phyloP scores from a whole-genome alignment of 1,139 yeast species.

The Hanseniaspora gamundiae region DNA sequence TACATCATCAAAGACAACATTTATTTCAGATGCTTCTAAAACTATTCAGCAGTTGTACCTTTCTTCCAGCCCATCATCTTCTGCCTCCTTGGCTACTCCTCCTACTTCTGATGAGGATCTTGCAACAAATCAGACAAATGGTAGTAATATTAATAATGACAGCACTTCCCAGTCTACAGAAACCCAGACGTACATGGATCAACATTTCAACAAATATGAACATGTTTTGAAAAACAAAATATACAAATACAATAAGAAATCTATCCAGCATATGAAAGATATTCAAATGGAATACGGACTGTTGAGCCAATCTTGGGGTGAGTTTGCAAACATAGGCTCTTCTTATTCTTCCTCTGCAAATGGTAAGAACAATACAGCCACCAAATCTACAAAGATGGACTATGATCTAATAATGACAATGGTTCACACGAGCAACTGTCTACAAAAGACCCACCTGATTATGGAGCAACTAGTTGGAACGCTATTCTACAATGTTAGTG shows the following conservation, averaged over 20 bases:
- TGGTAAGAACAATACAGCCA: no score
- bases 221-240: conserved; percentile 40
- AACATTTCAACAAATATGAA: conserved; percentile 43
- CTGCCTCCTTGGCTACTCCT: conserved; percentile 14
- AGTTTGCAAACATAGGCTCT: conserved; percentile 56
- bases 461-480: conserved; percentile 58
- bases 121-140: conserved; percentile 24
- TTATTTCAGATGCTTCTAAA: not conserved
- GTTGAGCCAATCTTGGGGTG: conserved; percentile 30
- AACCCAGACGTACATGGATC: conserved; percentile 7
- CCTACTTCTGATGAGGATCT: conserved; percentile 16
- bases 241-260: conserved; percentile 54
- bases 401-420: conserved; percentile 34
- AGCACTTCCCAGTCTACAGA: conserved; percentile 13
- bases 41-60: not conserved
- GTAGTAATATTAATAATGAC: conserved; percentile 12
- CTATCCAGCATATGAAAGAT: conserved; percentile 51
- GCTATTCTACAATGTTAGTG: conserved; percentile 63
- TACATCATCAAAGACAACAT: not conserved
- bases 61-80: conserved; percentile 29
- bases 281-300: conserved; percentile 34
- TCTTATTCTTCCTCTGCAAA: no score
- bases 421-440: conserved; percentile 70
- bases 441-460: conserved; percentile 59
- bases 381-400: not conserved